A percentile compares a stretch with the other conserved stretches of the same genome.
Evolutionary conservation across 176 grass and related monocot genomes (phyloP).

Genomic region (Oryza rufipogon): DNA sequence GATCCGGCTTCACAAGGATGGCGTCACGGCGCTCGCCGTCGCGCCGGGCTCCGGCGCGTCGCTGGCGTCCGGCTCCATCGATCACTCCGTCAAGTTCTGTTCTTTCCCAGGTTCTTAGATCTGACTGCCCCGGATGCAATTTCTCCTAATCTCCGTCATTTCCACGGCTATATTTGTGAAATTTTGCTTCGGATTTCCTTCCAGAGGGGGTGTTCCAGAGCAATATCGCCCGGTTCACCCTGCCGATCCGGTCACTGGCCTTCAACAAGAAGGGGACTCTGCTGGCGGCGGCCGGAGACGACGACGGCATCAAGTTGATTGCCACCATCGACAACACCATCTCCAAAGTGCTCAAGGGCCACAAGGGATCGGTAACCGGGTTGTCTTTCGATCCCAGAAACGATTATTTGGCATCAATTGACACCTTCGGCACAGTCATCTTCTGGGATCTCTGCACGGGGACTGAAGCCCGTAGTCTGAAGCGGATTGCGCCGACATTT

Average conservation of each 20-base stretch:
- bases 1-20: slow-evolving; percentile 80
- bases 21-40: slow-evolving; percentile 82
- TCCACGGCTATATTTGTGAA: slow-evolving; percentile 18
- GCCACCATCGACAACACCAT: slow-evolving; percentile 85
- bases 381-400: slow-evolving; percentile 82
- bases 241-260: slow-evolving; percentile 78
- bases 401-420: slow-evolving; percentile 84
- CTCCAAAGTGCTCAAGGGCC: slow-evolving; percentile 94
- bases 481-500: slow-evolving; percentile 64
- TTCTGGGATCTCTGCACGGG: slow-evolving; percentile 82
- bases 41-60: slow-evolving; percentile 51
- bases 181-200: slow-evolving; percentile 1
- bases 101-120: slow-evolving; percentile 72
- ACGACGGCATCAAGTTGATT: slow-evolving; percentile 93
- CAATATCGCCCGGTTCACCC: slow-evolving; percentile 82
- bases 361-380: slow-evolving; percentile 73
- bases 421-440: slow-evolving; percentile 79
- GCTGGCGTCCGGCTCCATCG: slow-evolving; percentile 78
- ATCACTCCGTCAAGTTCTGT: slow-evolving; percentile 94
- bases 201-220: slow-evolving; percentile 82
- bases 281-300: slow-evolving; percentile 86
- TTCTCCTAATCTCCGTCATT: not conserved
- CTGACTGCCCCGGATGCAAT: not conserved
- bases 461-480: slow-evolving; percentile 53
- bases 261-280: slow-evolving; percentile 84